A percentile compares a stretch with the other conserved stretches of the same genome.
phyloP scores from a whole-genome alignment of 2,329 filamentous ascomycete genomes.

The Sclerotinia glacialis region DNA sequence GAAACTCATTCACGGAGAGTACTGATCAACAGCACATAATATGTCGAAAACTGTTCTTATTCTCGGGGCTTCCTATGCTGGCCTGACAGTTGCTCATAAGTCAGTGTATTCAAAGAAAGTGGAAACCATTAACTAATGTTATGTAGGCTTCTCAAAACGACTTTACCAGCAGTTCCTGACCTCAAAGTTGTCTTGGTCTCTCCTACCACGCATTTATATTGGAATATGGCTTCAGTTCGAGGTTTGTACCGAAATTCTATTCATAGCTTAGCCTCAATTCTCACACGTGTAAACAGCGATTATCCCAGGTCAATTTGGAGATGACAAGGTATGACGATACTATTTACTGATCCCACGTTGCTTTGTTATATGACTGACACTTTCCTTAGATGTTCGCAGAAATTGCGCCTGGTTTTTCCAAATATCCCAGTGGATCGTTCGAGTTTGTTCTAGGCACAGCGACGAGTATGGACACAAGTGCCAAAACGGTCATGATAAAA shows the following conservation, averaged over 20 bases:
- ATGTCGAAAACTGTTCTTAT: constrained; percentile 47
- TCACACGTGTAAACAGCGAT: constrained; percentile 33
- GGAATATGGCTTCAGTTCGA: constrained; percentile 49
- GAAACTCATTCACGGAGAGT: not conserved
- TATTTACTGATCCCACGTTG: too few species aligned
- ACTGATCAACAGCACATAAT: not conserved
- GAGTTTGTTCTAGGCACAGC: constrained; percentile 54
- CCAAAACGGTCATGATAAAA: constrained; percentile 46
- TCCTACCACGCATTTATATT: constrained; percentile 51
- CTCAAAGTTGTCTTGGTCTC: constrained; percentile 56
- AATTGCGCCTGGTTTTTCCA: constrained; percentile 46
- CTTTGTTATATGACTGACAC: not conserved
- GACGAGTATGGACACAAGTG: constrained; percentile 43
- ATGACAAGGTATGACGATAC: constrained; percentile 39
- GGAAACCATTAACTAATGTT: constrained; percentile 5
- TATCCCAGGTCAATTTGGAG: constrained; percentile 45
- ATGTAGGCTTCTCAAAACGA: constrained; percentile 48
- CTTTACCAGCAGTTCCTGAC: constrained; percentile 35
- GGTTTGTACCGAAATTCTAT: constrained; percentile 29
- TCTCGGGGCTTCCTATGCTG: constrained; percentile 54
- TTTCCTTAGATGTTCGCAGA: constrained; percentile 39
- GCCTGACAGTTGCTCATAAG: constrained; percentile 52
- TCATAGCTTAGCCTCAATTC: not conserved
- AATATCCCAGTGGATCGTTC: constrained; percentile 49
- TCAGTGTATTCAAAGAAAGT: too few species aligned